Evolutionary conservation across 2,329 filamentous ascomycete genomes (phyloP).

Genomic region (Hirsutella minnesotensis): DNA sequence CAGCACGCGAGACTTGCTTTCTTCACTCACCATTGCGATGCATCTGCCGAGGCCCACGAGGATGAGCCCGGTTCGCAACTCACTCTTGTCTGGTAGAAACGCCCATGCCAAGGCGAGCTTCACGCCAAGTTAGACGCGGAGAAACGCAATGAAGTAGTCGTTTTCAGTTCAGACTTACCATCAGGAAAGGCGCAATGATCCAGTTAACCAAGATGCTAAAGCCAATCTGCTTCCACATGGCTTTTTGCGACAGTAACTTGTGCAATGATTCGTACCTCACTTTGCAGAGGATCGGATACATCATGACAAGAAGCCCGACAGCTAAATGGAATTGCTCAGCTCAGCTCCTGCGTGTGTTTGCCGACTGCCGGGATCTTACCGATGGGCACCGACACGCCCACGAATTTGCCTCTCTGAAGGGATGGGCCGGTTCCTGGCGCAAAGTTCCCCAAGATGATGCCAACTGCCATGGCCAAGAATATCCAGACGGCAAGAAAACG

Average conservation of each 20-base stretch:
- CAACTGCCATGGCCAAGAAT: conserved; percentile 63
- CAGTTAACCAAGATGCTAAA: conserved; percentile 74
- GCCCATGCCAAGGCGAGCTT: conserved; percentile 58
- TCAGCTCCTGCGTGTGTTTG: not conserved
- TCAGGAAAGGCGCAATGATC: conserved; percentile 71
- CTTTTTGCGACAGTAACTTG: conserved; percentile 44
- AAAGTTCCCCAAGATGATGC: conserved; percentile 67
- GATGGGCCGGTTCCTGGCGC: conserved; percentile 48
- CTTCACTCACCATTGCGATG: conserved; percentile 64
- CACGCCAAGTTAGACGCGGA: not conserved
- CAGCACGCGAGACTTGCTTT: no score
- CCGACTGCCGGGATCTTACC: conserved; percentile 25
- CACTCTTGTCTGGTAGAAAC: conserved; percentile 46
- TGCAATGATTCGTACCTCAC: conserved; percentile 69
- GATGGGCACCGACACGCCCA: conserved; percentile 55
- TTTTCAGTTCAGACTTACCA: conserved; percentile 38
- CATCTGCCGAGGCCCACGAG: conserved; percentile 76
- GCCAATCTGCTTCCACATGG: conserved; percentile 66
- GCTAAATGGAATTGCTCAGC: conserved; percentile 30
- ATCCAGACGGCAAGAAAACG: conserved; percentile 62
- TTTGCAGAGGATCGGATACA: conserved; percentile 88
- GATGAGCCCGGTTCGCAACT: conserved; percentile 56
- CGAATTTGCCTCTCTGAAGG: conserved; percentile 60
- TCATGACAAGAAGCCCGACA: conserved; percentile 76
- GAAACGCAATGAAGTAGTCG: not conserved